Base-by-base conservation (phyloP, 192 early-diverging fungal genomes). In the Umbelopsis isabellina region DNA sequence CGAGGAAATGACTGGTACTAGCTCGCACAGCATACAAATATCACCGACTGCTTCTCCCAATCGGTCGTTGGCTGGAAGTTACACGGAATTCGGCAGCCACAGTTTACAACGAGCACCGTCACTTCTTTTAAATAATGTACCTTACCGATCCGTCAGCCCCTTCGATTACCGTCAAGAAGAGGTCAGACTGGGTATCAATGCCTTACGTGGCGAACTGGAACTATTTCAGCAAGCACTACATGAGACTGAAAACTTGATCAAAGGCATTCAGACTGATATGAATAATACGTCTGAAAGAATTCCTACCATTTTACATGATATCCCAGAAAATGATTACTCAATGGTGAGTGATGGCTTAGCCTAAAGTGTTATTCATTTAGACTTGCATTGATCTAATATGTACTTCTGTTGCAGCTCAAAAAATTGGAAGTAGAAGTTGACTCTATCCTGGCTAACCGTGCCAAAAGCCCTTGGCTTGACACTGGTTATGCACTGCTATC, bases 391-490 rank as follows among this genome's bases (percentile, higher is more conserved):
- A 4, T 4, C 10, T 48, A 47, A 65, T 46, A 0, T 41, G 2
- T 49, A 6, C 7, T 16, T 33, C 18, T 18, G 49, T 4, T 64
- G 6, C 65, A 79, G 78, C 46, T 79, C 8, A 79, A 79, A 52
- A 65, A 47, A 37, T 58, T 79, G 18, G 78, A 79, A 55, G 74
- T 73, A 7, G 71, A 75, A 35, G 68, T 79, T 10, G 73, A 75
- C 21, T 72, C 67, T 15, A 79, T 79, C 49, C 45, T 75, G 18
- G 67, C 73, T 23, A 79, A 72, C 16, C 70, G 78, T 37, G 69
- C 78, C 15, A 72, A 79, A 18, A 79, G 68, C 37, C 78, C 76
- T 18, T 77, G 76, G 76, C 30, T 77, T 10, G 76, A 77, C 21
- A 73, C 71, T 2, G 76, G 65, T 0, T 77, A 77, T 53, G 64